Evolutionary conservation across 2,329 filamentous ascomycete genomes (phyloP).

Genomic region (Fusarium sp.): DNA sequence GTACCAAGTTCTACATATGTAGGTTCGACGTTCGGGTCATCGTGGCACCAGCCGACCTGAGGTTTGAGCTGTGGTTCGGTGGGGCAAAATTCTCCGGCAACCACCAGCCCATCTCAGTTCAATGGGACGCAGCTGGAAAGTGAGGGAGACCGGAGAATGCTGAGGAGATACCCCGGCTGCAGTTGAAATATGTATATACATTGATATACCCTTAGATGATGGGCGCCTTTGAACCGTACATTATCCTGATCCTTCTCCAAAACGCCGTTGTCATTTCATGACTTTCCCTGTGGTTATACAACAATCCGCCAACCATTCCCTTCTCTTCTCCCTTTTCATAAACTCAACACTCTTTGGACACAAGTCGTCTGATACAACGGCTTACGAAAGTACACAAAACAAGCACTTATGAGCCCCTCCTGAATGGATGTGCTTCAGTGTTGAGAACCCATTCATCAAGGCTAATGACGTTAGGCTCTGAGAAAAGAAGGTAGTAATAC

Average conservation of each 20-base stretch:
- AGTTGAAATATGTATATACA: constrained; percentile 30
- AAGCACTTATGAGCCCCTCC: constrained; percentile 55
- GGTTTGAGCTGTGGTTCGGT: constrained; percentile 60
- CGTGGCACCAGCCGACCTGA: constrained; percentile 68
- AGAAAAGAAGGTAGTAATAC: constrained; percentile 90
- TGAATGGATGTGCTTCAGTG: constrained; percentile 74
- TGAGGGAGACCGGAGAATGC: background rate
- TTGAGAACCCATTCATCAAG: constrained; percentile 79
- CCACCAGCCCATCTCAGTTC: constrained; percentile 40
- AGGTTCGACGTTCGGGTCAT: constrained; percentile 67
- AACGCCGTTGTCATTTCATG: constrained; percentile 32
- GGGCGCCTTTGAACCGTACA: constrained; percentile 24
- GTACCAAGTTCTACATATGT: constrained; percentile 59
- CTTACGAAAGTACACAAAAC: constrained; percentile 9
- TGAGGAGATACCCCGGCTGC: constrained; percentile 4
- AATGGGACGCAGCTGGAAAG: constrained; percentile 30
- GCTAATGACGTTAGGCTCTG: constrained; percentile 74
- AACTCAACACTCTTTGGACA: background rate
- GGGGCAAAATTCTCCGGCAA: constrained; percentile 40
- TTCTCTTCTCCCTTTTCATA: constrained; percentile 12
- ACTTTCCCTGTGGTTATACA: constrained; percentile 22
- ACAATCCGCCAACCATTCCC: background rate
- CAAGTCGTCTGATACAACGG: background rate
- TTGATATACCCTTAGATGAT: constrained; percentile 30
- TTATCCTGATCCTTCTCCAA: constrained; percentile 33